Conservation (phyloP, 192 early-diverging fungal species). For the Martensiomyces pterosporus region DNA sequence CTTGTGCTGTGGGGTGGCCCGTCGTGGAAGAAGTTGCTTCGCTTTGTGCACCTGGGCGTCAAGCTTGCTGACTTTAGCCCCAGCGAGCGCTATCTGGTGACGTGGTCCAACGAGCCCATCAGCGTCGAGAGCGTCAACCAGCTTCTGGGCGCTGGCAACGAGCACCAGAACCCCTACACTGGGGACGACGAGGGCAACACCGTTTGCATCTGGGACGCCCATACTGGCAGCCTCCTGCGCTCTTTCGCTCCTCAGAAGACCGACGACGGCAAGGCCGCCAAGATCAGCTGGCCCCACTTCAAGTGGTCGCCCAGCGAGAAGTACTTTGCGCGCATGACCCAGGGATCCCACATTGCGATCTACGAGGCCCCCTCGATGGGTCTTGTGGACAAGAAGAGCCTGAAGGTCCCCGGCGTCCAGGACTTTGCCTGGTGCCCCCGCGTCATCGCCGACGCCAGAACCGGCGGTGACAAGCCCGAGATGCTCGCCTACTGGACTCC, state of each 20-base stretch:
- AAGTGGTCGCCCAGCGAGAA: slow-evolving; percentile 94
- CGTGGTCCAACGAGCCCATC: slow-evolving; percentile 87
- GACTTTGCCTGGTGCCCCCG: slow-evolving; percentile 76
- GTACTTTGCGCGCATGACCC: slow-evolving; percentile 87
- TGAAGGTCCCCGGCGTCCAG: slow-evolving; percentile 75
- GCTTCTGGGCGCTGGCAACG: slow-evolving; percentile 51
- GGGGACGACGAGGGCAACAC: slow-evolving; percentile 70
- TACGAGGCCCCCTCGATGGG: slow-evolving; percentile 95
- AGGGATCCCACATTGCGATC: slow-evolving; percentile 70
- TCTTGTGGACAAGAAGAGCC: slow-evolving; percentile 87
- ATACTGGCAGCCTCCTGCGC: slow-evolving; percentile 79
- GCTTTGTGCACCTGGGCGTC: slow-evolving; percentile 88
- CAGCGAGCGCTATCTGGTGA: slow-evolving; percentile 90
- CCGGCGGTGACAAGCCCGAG: slow-evolving; percentile 49
- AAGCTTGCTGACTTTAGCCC: slow-evolving; percentile 91
- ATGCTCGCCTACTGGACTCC: slow-evolving; percentile 94
- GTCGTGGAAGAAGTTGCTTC: slow-evolving; percentile 83
- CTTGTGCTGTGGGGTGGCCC: slow-evolving; percentile 95
- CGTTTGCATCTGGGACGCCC: slow-evolving; percentile 86
- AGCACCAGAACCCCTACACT: slow-evolving; percentile 65
- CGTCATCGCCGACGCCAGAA: slow-evolving; percentile 32
- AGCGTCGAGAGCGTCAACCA: slow-evolving; percentile 49
- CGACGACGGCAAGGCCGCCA: slow-evolving; percentile 50
- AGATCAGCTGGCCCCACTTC: slow-evolving; percentile 84
- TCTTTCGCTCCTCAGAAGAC: slow-evolving; percentile 66